phyloP scores from a whole-genome alignment of 83 land plant species.

The Thuja plicata region DNA sequence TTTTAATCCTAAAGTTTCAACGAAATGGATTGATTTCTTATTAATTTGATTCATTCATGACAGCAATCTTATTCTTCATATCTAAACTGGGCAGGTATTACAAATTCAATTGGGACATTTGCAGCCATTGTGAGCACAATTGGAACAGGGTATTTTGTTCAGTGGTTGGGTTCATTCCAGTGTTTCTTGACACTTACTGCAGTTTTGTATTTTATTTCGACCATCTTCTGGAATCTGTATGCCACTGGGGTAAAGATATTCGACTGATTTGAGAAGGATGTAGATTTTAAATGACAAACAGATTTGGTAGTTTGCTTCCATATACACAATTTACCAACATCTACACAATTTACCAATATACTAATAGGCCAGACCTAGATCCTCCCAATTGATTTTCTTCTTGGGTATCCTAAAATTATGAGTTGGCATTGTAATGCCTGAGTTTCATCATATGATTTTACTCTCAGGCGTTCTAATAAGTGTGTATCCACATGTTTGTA shows the following conservation, averaged over 20 bases:
- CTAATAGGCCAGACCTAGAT: background rate
- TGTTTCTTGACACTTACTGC: constrained; percentile 84
- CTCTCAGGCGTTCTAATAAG: background rate
- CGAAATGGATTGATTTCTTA: background rate
- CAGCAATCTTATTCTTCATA: background rate
- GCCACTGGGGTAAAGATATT: constrained; percentile 83
- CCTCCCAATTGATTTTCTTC: background rate
- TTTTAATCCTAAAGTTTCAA: background rate
- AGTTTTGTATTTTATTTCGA: constrained; percentile 63
- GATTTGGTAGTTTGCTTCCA: background rate
- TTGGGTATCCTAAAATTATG: background rate
- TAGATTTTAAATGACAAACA: background rate
- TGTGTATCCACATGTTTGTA: background rate
- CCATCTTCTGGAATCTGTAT: constrained; percentile 75
- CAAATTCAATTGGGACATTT: constrained; percentile 87
- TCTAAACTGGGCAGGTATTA: constrained; percentile 53
- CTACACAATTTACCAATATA: background rate
- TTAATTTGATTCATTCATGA: background rate
- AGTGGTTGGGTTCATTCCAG: constrained; percentile 90
- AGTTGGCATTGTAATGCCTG: background rate
- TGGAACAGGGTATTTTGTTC: constrained; percentile 89
- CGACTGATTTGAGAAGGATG: constrained; percentile 24
- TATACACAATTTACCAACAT: background rate
- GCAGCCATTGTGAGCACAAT: constrained; percentile 92
- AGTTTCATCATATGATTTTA: background rate